These are phyloP conservation scores for Lyophyllum atratum DNA, from an alignment of 768 basidiomycete genomes.

Conservation along the genomic window DNA sequence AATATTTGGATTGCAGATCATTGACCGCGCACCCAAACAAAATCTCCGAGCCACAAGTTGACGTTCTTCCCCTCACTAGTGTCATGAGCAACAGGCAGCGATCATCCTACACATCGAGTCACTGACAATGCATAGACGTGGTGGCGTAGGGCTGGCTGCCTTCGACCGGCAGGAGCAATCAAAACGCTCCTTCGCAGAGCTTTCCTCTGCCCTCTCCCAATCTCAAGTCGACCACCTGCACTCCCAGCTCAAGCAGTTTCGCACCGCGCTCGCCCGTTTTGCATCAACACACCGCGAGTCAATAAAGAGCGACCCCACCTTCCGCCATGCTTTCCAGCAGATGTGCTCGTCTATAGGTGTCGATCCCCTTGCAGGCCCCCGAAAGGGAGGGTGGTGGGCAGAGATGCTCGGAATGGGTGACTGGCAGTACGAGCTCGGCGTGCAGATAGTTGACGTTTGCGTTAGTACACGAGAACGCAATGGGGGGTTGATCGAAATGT, in stretches of 20 bases:
- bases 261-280: slow-evolving; percentile 76
- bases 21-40: not conserved
- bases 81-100: not conserved
- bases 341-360: slow-evolving; percentile 97
- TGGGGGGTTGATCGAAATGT: slow-evolving; percentile 90
- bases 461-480: slow-evolving; percentile 87
- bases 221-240: slow-evolving; percentile 79
- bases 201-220: slow-evolving; percentile 77
- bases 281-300: slow-evolving; percentile 81
- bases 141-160: slow-evolving; percentile 86
- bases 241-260: slow-evolving; percentile 82
- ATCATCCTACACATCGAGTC: not conserved
- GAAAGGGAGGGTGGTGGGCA: slow-evolving; percentile 89
- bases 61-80: not conserved
- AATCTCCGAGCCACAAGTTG: no score
- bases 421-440: slow-evolving; percentile 95
- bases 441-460: slow-evolving; percentile 93
- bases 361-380: slow-evolving; percentile 87
- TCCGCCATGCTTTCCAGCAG: slow-evolving; percentile 90
- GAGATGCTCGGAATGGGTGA: slow-evolving; percentile 87
- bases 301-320: slow-evolving; percentile 81
- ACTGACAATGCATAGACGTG: slow-evolving; percentile 61
- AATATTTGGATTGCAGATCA: not conserved
- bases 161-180: slow-evolving; percentile 88
- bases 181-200: slow-evolving; percentile 75